Evolutionary conservation across 257 asterid genomes (phyloP), one percentile per base, ranked within the genome.

Genomic region (Ilex aquifolium): DNA sequence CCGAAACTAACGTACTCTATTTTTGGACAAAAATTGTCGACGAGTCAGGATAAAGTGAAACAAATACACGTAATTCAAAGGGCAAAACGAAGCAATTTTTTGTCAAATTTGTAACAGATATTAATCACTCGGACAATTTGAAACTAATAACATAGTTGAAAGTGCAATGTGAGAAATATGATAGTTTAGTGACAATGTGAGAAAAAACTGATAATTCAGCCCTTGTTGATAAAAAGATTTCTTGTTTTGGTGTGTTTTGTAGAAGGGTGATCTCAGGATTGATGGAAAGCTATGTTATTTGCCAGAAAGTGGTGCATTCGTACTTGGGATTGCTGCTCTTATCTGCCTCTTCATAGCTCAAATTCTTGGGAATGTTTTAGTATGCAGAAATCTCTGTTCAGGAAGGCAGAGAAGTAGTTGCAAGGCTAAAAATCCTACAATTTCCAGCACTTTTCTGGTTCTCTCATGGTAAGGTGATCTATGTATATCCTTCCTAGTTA

Each of bases 271-370:
- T 69, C 80, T 90, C 55, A 76, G 79, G 66, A 74, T 90, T 32
- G 88, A 87, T 61, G 95, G 87, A 32, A 79, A 76, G 62, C 74
- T 77, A 32, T 90, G 96, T 80, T 74, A 67, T 61, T 65, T 90
- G 76, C 87, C 90, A 0, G 64, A 49, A 72, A 90, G 79, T 65
- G 59, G 52, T 5, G 85, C 87, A 7, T 82, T 77, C 42, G 82
- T 65, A 54, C 65, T 85, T 31, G 95, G 97, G 64, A 67, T 82
- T 54, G 74, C 84, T 6, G 85, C 88, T 44, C 52, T 85, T 16
- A 57, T 80, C 60, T 65, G 73, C 53, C 66, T 82, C 15, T 40
- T 69, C 1, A 36, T 76, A 32, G 73, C 80, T 54, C 95, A 90
- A 67, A 63, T 85, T 64, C 60, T 69, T 32, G 92, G 83, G 7